Percentiles rank a stretch among this genome's conserved stretches.
phyloP scores from a whole-genome alignment of 2,329 filamentous ascomycete genomes.

The Ophiostoma tasmaniense region DNA sequence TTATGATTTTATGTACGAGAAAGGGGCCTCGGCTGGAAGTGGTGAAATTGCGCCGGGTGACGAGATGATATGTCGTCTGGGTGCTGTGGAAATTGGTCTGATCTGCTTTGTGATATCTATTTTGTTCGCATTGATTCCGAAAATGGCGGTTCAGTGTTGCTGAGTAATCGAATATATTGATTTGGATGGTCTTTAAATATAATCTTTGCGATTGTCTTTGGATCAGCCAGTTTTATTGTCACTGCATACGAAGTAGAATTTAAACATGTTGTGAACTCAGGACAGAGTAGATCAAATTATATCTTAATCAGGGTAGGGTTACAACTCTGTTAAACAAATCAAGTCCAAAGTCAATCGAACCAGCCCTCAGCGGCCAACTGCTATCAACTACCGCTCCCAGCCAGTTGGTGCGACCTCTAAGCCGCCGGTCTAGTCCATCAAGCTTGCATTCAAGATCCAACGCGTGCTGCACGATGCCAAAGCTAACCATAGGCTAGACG shows the following conservation, averaged over 20 bases:
- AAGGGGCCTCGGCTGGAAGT: neutral
- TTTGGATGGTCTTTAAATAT: too few species aligned
- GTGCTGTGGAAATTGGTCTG: neutral
- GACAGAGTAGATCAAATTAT: too few species aligned
- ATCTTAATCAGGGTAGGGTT: too few species aligned
- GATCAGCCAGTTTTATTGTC: too few species aligned
- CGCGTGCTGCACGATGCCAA: neutral
- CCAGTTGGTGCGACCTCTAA: conserved; percentile 1
- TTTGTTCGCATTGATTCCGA: neutral
- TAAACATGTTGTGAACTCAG: too few species aligned
- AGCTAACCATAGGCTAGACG: neutral
- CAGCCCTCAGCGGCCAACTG: neutral
- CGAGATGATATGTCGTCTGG: neutral
- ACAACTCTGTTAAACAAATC: too few species aligned
- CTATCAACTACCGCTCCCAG: neutral
- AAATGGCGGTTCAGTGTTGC: neutral
- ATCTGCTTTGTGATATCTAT: neutral
- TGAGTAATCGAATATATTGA: too few species aligned
- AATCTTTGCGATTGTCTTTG: too few species aligned
- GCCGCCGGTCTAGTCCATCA: neutral
- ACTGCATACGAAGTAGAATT: too few species aligned
- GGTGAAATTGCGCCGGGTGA: neutral
- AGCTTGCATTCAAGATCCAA: neutral
- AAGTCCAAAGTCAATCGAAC: neutral
- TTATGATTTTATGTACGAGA: neutral